Percentiles rank a stretch among this genome's conserved stretches.
Conservation (phyloP, 768 basidiomycete species). For the Lactifluus subvellereus region DNA sequence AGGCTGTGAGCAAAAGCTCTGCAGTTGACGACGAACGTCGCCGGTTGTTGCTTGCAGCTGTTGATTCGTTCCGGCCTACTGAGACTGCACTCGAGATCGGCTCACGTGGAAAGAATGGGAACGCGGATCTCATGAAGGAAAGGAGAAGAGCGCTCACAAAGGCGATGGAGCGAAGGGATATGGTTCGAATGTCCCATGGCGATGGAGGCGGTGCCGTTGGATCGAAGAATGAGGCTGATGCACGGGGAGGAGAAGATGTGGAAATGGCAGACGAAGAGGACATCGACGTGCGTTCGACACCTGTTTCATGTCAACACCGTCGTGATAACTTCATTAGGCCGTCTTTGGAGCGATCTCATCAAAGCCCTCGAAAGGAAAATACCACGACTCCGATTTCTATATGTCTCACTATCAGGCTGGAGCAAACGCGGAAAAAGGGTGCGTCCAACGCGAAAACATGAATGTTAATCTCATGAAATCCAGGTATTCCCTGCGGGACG, state of each 20-base stretch:
- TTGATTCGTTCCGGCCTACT: slow-evolving; percentile 74
- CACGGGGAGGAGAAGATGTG: slow-evolving; percentile 30
- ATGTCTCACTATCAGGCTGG: slow-evolving; percentile 90
- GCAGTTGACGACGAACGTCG: slow-evolving; percentile 47
- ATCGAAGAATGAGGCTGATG: slow-evolving; percentile 33
- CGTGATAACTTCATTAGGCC: slow-evolving; percentile 34
- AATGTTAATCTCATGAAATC: not conserved
- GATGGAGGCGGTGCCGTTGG: slow-evolving; percentile 32
- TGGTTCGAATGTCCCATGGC: slow-evolving; percentile 31
- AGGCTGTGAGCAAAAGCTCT: slow-evolving; percentile 33
- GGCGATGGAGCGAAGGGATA: slow-evolving; percentile 46
- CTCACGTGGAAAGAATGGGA: slow-evolving; percentile 54
- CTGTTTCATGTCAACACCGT: slow-evolving; percentile 53
- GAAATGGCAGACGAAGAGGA: slow-evolving; percentile 79
- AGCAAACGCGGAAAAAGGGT: slow-evolving; percentile 87
- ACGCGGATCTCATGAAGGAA: slow-evolving; percentile 80
- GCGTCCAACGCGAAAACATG: slow-evolving; percentile 27
- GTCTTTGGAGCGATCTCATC: slow-evolving; percentile 16
- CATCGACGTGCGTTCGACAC: slow-evolving; percentile 58
- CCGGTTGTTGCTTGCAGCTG: slow-evolving; percentile 60
- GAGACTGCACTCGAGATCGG: slow-evolving; percentile 94
- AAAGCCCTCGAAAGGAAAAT: slow-evolving; percentile 42
- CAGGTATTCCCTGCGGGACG: slow-evolving; percentile 86
- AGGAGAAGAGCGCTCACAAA: slow-evolving; percentile 71
- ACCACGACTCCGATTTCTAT: slow-evolving; percentile 81